Evolutionary conservation across 768 basidiomycete species (phyloP).

Genomic region (Lentinula sp.): DNA sequence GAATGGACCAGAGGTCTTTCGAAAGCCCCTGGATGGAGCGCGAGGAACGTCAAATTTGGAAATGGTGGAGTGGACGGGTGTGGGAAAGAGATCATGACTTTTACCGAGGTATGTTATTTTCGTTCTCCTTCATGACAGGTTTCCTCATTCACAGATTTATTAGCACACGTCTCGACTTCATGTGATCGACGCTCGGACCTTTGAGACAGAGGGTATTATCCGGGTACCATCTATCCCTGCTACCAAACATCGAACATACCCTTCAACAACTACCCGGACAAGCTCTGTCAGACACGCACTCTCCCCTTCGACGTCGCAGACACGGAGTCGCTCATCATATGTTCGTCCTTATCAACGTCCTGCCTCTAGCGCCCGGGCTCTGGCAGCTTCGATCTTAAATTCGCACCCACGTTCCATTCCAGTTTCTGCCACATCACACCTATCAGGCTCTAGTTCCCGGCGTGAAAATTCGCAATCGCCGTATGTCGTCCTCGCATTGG

Average conservation of each 20-base stretch:
- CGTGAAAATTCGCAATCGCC: conserved; percentile 13
- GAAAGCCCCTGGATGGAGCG: conserved; percentile 76
- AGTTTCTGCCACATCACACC: not conserved
- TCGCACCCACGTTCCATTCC: not conserved
- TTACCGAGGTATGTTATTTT: conserved; percentile 65
- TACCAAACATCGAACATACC: not conserved
- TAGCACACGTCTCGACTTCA: conserved; percentile 83
- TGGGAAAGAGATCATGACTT: conserved; percentile 75
- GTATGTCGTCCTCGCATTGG: conserved; percentile 42
- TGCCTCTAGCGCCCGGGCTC: not conserved
- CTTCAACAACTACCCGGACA: conserved; percentile 7
- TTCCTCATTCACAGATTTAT: conserved; percentile 9
- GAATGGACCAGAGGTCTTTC: conserved; percentile 57
- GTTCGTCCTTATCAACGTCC: not conserved
- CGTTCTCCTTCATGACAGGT: not conserved
- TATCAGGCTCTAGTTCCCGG: not conserved
- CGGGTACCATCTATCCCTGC: conserved; percentile 18
- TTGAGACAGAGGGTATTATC: conserved; percentile 69
- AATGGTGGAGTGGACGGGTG: conserved; percentile 43
- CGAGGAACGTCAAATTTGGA: conserved; percentile 82
- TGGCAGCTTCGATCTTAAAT: conserved; percentile 3
- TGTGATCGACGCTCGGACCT: conserved; percentile 81
- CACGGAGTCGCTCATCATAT: not conserved
- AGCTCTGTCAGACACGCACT: conserved; percentile 3
- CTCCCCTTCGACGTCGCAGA: conserved; percentile 6